phyloP scores from a whole-genome alignment of 495 filamentous ascomycete genomes.

The Lentithecium fluviatile region DNA sequence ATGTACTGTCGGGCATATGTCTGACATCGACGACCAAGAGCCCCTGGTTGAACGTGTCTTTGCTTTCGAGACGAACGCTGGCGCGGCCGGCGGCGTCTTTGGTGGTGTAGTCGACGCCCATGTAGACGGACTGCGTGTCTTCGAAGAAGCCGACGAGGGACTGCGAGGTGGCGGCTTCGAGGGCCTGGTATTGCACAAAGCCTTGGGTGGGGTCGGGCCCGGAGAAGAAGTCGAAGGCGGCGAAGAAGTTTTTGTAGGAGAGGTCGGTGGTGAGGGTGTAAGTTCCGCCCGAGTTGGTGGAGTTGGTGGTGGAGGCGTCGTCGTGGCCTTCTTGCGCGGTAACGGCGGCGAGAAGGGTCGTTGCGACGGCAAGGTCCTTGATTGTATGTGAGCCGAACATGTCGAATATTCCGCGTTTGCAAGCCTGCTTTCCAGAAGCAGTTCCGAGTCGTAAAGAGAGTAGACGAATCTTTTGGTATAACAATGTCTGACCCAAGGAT shows the following conservation, averaged over 20 bases:
- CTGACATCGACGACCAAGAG: conserved; percentile 36
- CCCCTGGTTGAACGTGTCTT: conserved; percentile 32
- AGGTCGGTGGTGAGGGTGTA: conserved; percentile 51
- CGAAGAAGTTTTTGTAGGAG: conserved; percentile 52
- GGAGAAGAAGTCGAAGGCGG: conserved; percentile 51
- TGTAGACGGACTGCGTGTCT: conserved; percentile 24
- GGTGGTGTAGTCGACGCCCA: conserved; percentile 40
- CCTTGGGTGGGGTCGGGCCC: conserved; percentile 40
- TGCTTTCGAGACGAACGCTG: conserved; percentile 36
- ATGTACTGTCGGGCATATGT: conserved; percentile 38
- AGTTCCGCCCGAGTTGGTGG: background rate
- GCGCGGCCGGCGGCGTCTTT: conserved; percentile 30
- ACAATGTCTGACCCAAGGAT: no score
- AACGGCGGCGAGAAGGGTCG: no score
- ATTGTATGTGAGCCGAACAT: no score
- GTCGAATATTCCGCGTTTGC: no score
- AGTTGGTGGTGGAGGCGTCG: conserved; percentile 11
- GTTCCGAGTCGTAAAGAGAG: no score
- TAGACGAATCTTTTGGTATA: no score
- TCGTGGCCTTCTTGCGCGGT: no score
- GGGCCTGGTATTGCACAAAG: conserved; percentile 35
- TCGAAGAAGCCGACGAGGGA: conserved; percentile 29
- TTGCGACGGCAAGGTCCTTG: no score
- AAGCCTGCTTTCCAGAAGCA: no score
- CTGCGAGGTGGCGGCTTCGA: conserved; percentile 17